Base-by-base conservation (phyloP, 2,329 filamentous ascomycete genomes). In the Alternaria conjuncta region DNA sequence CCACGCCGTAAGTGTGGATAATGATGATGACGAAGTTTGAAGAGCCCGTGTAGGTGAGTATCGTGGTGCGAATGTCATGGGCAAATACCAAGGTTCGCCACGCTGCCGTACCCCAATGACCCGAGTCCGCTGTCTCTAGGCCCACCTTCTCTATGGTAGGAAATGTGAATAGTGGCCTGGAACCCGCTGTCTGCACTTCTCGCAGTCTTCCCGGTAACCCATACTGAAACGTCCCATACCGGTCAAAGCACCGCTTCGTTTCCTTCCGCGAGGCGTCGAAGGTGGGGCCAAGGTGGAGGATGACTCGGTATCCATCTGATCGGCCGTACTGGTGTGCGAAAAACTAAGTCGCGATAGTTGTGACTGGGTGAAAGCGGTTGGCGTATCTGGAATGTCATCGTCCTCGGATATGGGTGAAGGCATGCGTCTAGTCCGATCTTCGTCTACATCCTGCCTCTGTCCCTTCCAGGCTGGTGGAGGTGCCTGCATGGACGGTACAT, bases 81-180 rank as follows among this genome's bases (percentile, higher is more conserved):
- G 30, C 49, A 21, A 53, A 36, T 21, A 15, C 11, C 12, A 53
- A 23, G 49, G 28, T 36, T n/a, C 30, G 36, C 49, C 49, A 53
- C 23, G 30, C 13, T 7, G 49, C 5, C 13, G 13, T 53, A 53
- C 18, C 30, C 11, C 18, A 9, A 12, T 53, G 36, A 23, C 20
- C 20, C 30, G 30, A 21, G 49, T 25, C 21, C 45, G 21, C 36
- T 23, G 36, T 41, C 36, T 41, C n/a, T 41, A 41, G n/a, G 36
- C n/a, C 36, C 30, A 18, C 28, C 36, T 21, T 32, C 41, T 7
- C 59, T 44, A 67, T 8, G 77, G 69, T 18, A 83, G 63, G 62
- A 84, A 84, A 67, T 85, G 83, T 60, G 82, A 83, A 75, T 84
- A 84, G 61, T 85, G 83, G 1, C 84, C 84, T 2, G 83, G 83